Conservation (phyloP, 768 basidiomycete genomes). For the Lentinula guzmanii region DNA sequence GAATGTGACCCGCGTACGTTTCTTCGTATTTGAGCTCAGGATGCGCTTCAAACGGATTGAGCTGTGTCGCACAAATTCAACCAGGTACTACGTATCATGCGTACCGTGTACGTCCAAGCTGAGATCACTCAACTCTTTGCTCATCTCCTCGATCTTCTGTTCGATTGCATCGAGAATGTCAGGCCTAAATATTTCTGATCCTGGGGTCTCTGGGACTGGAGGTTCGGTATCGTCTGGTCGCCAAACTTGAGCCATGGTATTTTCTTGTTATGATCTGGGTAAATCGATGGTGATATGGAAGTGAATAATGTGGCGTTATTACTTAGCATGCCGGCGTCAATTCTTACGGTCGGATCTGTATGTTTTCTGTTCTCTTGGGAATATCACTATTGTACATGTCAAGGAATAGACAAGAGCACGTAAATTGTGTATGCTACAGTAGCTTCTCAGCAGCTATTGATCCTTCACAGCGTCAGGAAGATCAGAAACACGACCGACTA, state of each 20-base stretch:
- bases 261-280: neutral
- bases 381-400: neutral
- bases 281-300: neutral
- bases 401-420: neutral
- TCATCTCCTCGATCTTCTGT: conserved; percentile 43
- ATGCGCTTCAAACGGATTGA: conserved; percentile 36
- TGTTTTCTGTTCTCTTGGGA: no score
- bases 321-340: no score
- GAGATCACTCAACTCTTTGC: conserved; percentile 47
- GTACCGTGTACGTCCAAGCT: conserved; percentile 72
- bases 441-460: neutral
- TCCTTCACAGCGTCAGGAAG: conserved; percentile 23
- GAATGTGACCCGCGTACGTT: conserved; percentile 32
- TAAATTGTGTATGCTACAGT: neutral
- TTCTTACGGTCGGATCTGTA: no score
- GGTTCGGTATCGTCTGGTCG: conserved; percentile 25
- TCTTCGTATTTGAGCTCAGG: conserved; percentile 70
- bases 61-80: neutral
- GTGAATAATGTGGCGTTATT: no score
- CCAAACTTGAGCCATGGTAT: conserved; percentile 27
- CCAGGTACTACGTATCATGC: conserved; percentile 6
- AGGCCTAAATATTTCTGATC: conserved; percentile 37
- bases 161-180: conserved; percentile 62
- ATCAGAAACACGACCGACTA: conserved; percentile 72
- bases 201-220: conserved; percentile 16